phyloP scores from a whole-genome alignment of 441 rosid species.

The Eruca vesicaria region DNA sequence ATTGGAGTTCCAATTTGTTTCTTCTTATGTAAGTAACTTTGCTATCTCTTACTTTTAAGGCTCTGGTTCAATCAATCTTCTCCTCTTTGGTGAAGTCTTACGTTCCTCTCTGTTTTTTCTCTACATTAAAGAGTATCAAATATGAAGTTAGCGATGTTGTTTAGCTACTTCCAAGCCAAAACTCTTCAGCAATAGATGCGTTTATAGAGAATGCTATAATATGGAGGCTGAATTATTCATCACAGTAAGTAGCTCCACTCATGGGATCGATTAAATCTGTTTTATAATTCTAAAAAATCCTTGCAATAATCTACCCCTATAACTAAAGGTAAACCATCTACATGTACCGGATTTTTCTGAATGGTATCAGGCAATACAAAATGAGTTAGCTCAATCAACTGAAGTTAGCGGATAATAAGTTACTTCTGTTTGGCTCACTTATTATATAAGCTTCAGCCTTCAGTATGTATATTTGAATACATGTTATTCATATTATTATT shows the following conservation, averaged over 20 bases:
- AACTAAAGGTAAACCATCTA: too few species aligned
- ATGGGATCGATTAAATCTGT: too few species aligned
- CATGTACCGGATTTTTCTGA: too few species aligned
- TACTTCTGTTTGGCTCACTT: too few species aligned
- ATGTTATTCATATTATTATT: too few species aligned
- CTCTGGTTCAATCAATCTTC: background rate
- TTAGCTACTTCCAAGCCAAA: slow-evolving; percentile 83
- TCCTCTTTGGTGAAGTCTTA: background rate
- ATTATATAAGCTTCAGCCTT: too few species aligned
- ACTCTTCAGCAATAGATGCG: slow-evolving; percentile 62
- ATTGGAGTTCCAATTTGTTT: slow-evolving; percentile 84
- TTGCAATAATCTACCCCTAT: too few species aligned
- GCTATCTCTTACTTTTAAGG: background rate
- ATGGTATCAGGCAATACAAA: too few species aligned
- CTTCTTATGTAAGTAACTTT: slow-evolving; percentile 60
- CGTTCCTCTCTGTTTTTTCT: background rate
- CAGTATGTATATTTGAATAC: too few species aligned
- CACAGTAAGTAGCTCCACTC: slow-evolving; percentile 46
- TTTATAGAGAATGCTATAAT: slow-evolving; percentile 67
- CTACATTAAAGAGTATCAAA: slow-evolving; percentile 43
- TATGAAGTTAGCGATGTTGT: slow-evolving; percentile 89
- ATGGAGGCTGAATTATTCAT: slow-evolving; percentile 81
- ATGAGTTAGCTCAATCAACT: too few species aligned
- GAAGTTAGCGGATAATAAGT: too few species aligned
- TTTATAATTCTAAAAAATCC: too few species aligned